A percentile compares a stretch with the other conserved stretches of the same genome.
These are phyloP conservation scores for Xylaria arbuscula DNA, from an alignment of 2,329 filamentous ascomycete genomes.

Conservation along the genomic window DNA sequence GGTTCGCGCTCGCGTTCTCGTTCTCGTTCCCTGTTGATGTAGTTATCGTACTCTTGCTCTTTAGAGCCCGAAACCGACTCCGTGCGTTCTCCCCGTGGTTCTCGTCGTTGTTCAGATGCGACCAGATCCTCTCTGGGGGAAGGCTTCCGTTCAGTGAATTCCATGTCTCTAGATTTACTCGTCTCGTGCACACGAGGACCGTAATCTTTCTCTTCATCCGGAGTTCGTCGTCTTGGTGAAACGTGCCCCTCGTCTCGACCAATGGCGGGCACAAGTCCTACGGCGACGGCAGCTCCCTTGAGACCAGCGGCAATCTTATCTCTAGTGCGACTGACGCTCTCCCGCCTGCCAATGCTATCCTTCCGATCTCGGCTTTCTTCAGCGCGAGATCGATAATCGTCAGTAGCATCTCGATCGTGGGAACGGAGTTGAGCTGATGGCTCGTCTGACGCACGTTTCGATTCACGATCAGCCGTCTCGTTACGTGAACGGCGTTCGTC, in stretches of 20 bases:
- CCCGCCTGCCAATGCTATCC: constrained; percentile 52
- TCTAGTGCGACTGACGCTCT: constrained; percentile 56
- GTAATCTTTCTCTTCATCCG: constrained; percentile 46
- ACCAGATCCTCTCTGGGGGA: constrained; percentile 43
- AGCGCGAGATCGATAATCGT: constrained; percentile 42
- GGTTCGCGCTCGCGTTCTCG: constrained; percentile 30
- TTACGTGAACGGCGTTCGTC: constrained; percentile 58
- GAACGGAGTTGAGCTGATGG: constrained; percentile 44
- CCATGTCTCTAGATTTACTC: constrained; percentile 48
- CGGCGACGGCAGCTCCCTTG: constrained; percentile 60
- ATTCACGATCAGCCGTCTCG: constrained; percentile 48
- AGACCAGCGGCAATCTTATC: constrained; percentile 63
- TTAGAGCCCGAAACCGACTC: constrained; percentile 40
- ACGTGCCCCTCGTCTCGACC: constrained; percentile 53
- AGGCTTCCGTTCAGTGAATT: constrained; percentile 40
- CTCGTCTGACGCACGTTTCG: constrained; percentile 47
- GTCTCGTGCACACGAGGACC: constrained; percentile 45
- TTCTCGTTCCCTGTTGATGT: constrained; percentile 32
- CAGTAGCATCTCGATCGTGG: constrained; percentile 40
- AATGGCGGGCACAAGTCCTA: constrained; percentile 48
- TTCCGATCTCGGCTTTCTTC: constrained; percentile 47
- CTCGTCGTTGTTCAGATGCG: constrained; percentile 45
- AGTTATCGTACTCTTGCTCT: constrained; percentile 41
- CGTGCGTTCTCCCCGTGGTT: constrained; percentile 41
- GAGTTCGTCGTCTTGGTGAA: constrained; percentile 47